These are phyloP conservation scores for Suhomyces yuchorum DNA, from an alignment of 1,139 yeast species.

Conservation along the genomic window DNA sequence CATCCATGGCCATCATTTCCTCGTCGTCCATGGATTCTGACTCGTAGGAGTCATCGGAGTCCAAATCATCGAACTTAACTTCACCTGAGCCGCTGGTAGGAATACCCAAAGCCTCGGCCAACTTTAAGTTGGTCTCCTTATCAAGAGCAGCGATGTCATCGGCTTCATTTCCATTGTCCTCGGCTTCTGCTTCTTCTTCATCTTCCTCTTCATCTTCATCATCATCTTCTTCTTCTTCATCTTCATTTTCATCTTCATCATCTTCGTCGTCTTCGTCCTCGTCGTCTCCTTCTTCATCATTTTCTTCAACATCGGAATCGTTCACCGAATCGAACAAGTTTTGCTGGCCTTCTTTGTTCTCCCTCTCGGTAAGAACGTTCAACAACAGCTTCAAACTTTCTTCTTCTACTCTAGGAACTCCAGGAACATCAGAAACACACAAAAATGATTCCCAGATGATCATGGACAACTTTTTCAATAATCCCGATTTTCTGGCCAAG, in stretches of 20 bases:
- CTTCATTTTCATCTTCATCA: conserved; percentile 33
- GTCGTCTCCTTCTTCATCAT: conserved; percentile 28
- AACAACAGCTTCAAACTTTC: conserved; percentile 20
- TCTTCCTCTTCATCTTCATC: conserved; percentile 30
- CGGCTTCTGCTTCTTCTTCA: not conserved
- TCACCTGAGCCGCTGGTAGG: conserved; percentile 53
- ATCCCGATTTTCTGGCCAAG: conserved; percentile 67
- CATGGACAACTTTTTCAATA: conserved; percentile 70
- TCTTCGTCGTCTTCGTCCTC: conserved; percentile 32
- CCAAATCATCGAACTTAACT: conserved; percentile 43
- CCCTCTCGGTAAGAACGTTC: conserved; percentile 65
- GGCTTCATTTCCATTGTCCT: not conserved
- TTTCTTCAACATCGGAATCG: conserved; percentile 44
- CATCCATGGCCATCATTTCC: conserved; percentile 95
- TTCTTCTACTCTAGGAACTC: conserved; percentile 28
- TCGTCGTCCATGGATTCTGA: conserved; percentile 94
- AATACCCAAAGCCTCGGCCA: conserved; percentile 78
- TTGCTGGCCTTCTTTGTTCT: conserved; percentile 80
- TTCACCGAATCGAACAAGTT: conserved; percentile 69
- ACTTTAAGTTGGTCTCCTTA: conserved; percentile 64
- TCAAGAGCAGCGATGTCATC: conserved; percentile 56
- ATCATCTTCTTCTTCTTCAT: conserved; percentile 36
- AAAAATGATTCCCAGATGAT: conserved; percentile 71
- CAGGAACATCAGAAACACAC: conserved; percentile 34
- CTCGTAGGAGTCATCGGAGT: conserved; percentile 46